phyloP scores from a whole-genome alignment of 345 rosid species.

The Ceriops zippeliana region DNA sequence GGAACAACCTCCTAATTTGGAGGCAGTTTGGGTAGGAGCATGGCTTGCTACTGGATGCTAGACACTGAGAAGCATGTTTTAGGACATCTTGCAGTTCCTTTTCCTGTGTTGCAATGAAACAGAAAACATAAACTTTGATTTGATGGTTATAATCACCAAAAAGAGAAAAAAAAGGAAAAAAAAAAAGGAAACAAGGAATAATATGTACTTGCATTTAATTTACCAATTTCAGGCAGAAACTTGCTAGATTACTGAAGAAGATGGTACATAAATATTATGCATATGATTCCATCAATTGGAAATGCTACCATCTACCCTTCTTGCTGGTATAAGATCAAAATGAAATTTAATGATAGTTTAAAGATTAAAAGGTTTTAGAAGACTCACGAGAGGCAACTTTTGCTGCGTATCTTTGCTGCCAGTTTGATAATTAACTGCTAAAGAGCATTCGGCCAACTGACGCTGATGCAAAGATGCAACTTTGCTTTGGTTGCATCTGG shows the following conservation, averaged over 20 bases:
- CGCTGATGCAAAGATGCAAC: constrained; percentile 24
- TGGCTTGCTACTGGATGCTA: not conserved
- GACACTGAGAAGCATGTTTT: constrained; percentile 40
- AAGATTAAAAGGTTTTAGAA: not conserved
- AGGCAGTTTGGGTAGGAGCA: constrained; percentile 43
- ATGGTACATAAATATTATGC: not conserved
- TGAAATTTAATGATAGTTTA: not conserved
- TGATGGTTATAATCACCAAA: not conserved
- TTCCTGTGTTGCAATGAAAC: constrained; percentile 20
- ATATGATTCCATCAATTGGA: not conserved
- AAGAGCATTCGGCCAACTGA: constrained; percentile 21
- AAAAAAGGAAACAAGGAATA: not conserved
- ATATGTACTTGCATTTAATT: not conserved
- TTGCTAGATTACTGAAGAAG: not conserved
- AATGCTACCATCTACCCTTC: not conserved
- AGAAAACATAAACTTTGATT: not conserved
- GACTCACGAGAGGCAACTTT: constrained; percentile 7
- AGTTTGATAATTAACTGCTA: constrained; percentile 8
- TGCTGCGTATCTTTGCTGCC: not conserved
- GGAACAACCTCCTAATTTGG: constrained; percentile 29
- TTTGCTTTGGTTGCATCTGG: constrained; percentile 32
- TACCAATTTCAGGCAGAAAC: not conserved
- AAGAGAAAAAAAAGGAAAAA: no score
- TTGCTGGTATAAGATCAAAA: not conserved
- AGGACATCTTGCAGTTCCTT: constrained; percentile 28